Percentiles rank a stretch among this genome's conserved stretches.
These are phyloP conservation scores for Penicillium cinerascens DNA, from an alignment of 495 filamentous ascomycete species.

Conservation along the genomic window DNA sequence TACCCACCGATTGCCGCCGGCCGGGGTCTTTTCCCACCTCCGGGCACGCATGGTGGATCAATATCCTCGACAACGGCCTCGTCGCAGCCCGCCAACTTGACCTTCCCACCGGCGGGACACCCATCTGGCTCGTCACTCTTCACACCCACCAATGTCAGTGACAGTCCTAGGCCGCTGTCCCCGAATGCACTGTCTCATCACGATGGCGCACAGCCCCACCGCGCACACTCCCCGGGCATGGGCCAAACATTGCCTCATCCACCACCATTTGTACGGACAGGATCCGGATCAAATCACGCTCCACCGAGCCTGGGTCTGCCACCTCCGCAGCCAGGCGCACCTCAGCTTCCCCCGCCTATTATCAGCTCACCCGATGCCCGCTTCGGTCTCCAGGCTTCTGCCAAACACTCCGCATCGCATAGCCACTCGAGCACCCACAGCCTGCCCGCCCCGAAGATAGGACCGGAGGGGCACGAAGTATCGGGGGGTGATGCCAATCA, in stretches of 20 bases:
- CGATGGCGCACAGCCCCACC: slow-evolving; percentile 49
- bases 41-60: slow-evolving; percentile 45
- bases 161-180: slow-evolving; percentile 83
- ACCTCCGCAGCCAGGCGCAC: slow-evolving; percentile 37
- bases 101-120: slow-evolving; percentile 45
- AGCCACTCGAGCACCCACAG: slow-evolving; percentile 44
- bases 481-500: slow-evolving; percentile 25
- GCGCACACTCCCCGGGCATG: slow-evolving; percentile 67
- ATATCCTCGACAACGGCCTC: slow-evolving; percentile 52
- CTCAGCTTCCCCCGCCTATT: slow-evolving; percentile 53
- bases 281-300: slow-evolving; percentile 26
- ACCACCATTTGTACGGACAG: slow-evolving; percentile 58
- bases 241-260: slow-evolving; percentile 58
- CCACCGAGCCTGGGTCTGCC: slow-evolving; percentile 33
- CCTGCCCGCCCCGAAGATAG: slow-evolving; percentile 23
- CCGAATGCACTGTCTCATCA: slow-evolving; percentile 63
- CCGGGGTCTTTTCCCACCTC: slow-evolving; percentile 57
- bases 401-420: slow-evolving; percentile 34
- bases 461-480: slow-evolving; percentile 22
- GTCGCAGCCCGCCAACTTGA: slow-evolving; percentile 46
- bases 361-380: slow-evolving; percentile 46
- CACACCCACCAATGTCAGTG: slow-evolving; percentile 72
- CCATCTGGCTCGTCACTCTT: slow-evolving; percentile 56
- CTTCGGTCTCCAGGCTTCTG: slow-evolving; percentile 35
- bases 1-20: slow-evolving; percentile 68